phyloP scores from a whole-genome alignment of 116 monocot genomes.

The Cymodocea nodosa region DNA sequence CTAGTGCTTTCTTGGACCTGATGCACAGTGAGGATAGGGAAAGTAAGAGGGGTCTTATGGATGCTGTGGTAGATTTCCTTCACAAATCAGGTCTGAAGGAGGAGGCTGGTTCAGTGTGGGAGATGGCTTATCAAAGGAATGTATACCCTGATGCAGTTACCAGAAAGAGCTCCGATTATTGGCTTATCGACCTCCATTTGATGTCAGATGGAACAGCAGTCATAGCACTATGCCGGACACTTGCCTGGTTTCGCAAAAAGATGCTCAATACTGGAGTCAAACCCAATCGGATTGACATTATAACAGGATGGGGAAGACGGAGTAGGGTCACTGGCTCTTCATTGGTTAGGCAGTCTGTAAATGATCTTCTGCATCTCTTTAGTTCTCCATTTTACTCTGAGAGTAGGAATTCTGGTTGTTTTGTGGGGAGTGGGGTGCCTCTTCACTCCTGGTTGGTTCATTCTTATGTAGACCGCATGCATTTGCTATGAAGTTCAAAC shows the following conservation, averaged over 20 bases:
- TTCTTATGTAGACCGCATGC: conserved; percentile 88
- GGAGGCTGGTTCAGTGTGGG: conserved; percentile 94
- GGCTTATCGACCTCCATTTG: conserved; percentile 95
- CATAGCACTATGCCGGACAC: conserved; percentile 70
- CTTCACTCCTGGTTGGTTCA: conserved; percentile 79
- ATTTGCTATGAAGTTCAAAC: conserved; percentile 44
- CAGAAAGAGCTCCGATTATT: conserved; percentile 55
- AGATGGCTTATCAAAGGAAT: conserved; percentile 65
- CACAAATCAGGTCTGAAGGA: conserved; percentile 86
- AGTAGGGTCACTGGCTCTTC: conserved; percentile 85
- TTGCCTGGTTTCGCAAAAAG: conserved; percentile 70
- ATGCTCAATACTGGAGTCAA: conserved; percentile 34
- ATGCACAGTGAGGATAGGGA: conserved; percentile 93
- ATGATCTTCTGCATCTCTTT: conserved; percentile 57
- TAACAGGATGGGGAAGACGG: conserved; percentile 93
- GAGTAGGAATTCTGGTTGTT: conserved; percentile 79
- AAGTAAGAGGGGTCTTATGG: conserved; percentile 85
- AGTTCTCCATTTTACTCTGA: conserved; percentile 62
- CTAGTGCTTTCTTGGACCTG: conserved; percentile 54
- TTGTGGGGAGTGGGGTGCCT: conserved; percentile 71
- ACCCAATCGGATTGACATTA: conserved; percentile 61
- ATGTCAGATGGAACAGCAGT: conserved; percentile 97
- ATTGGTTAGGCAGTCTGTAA: conserved; percentile 66
- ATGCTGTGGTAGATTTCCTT: conserved; percentile 89
- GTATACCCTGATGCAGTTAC: conserved; percentile 79